phyloP scores from a whole-genome alignment of 2,329 filamentous ascomycete species.

The Colletotrichum camelliae region DNA sequence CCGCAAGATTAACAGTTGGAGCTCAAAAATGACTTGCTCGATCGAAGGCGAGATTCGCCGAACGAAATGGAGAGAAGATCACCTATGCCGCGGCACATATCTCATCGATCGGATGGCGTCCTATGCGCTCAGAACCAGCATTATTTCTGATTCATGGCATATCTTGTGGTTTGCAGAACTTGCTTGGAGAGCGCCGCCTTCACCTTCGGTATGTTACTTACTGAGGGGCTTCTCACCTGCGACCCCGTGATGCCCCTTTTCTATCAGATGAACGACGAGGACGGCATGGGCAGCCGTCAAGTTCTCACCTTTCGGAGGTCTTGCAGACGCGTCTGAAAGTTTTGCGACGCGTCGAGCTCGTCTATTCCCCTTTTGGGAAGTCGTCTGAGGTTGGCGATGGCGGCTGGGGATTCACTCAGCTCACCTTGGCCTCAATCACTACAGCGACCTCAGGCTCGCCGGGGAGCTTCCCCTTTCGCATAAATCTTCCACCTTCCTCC shows the following conservation, averaged over 20 bases:
- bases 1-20: not conserved
- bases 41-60: not conserved
- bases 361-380: not conserved
- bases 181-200: not conserved
- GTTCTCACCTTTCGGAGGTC: not conserved
- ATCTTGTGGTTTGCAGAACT: not conserved
- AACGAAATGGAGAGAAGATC: not conserved
- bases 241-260: not conserved
- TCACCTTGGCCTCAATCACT: not conserved
- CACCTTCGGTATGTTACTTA: not conserved
- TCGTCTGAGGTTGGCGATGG: not conserved
- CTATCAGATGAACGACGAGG: not conserved
- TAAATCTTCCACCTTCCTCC: not conserved
- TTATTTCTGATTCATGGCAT: not conserved
- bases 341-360: not conserved
- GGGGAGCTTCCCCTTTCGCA: rapidly evolving
- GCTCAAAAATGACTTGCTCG: not conserved
- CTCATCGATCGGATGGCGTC: not conserved
- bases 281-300: not conserved
- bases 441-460: not conserved
- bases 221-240: not conserved
- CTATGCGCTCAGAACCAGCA: not conserved
- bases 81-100: not conserved
- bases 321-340: not conserved
- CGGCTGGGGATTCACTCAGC: not conserved